Percentiles rank a stretch among this genome's conserved stretches.
Conservation (phyloP, 305 asterid genomes). For the Rubia peregrina region DNA sequence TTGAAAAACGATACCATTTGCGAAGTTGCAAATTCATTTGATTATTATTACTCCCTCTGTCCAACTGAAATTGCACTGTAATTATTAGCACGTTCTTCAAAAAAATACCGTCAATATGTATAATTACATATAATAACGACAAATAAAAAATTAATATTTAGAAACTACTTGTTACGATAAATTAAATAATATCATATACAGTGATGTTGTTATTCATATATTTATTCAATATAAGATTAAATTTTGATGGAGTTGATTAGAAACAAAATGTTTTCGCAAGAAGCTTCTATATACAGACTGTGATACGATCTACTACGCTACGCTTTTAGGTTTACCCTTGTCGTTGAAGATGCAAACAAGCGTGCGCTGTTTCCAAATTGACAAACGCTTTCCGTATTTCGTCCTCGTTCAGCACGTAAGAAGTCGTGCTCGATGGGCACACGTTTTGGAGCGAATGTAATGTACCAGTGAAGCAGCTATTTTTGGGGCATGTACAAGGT, state of each 20-base stretch:
- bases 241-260: too few relatives aligned
- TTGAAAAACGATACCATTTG: constrained; percentile 18
- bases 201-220: too few relatives aligned
- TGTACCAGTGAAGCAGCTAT: not conserved
- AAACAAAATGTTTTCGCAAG: not conserved
- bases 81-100: too few relatives aligned
- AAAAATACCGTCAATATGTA: too few relatives aligned
- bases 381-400: not conserved
- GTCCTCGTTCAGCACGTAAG: not conserved
- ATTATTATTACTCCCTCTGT: too few relatives aligned
- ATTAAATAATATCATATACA: too few relatives aligned
- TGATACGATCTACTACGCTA: not conserved
- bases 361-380: not conserved
- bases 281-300: not conserved
- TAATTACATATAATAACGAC: too few relatives aligned
- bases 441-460: not conserved
- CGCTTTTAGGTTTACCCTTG: not conserved
- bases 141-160: too few relatives aligned
- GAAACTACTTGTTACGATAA: too few relatives aligned
- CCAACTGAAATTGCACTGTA: too few relatives aligned
- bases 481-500: not conserved
- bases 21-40: not conserved
- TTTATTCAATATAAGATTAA: too few relatives aligned
- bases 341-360: not conserved
- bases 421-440: not conserved